Evolutionary conservation across 768 basidiomycete genomes (phyloP), one percentile per base, ranked within the genome.

Genomic region (Lyophyllum atratum): DNA sequence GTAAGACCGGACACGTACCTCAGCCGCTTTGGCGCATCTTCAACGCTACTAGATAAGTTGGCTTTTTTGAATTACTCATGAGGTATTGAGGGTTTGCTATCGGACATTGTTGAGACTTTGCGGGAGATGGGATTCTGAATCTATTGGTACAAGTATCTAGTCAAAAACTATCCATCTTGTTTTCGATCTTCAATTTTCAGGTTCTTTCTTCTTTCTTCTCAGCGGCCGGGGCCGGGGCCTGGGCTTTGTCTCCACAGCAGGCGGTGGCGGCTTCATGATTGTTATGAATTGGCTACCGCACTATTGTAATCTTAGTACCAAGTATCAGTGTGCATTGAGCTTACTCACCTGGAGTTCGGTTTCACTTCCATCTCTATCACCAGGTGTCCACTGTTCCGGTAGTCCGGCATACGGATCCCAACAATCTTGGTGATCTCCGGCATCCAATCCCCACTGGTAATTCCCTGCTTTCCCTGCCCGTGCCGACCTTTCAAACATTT

Each of bases 401-500:
- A 58, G 11, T 40, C 49, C 33, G 0, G 10, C 3, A n/a, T 60
- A 64, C 31, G 61, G 64, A 60, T 46, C 34, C 68, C 68, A 69
- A 15, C 25, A 28, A 24, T 64, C 60, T 43, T 68, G 64, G 44
- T 67, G 67, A 21, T 51, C 39, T 1, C 67, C 66, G 2, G 43
- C 51, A 61, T 70, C 64, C 14, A 67, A 37, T 5, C 67, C 68
- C 66, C 68, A 70, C 25, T 67, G 68, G 7, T 59, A 48, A 56
- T 68, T 56, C 2, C 68, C 62, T 9, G 67, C 60, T 0, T 52
- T 33, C 15, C 68, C 68, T 14, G 65, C 64, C 42, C 33, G 5
- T 4, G 37, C 1, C 11, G 69, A 69, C 3, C 52, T 1, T 34
- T 67, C 64, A 33, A 71, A 71, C 65, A 69, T 69, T 31, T 64